Conservation (phyloP, 768 basidiomycete genomes). For the Mrakia gelida region DNA sequence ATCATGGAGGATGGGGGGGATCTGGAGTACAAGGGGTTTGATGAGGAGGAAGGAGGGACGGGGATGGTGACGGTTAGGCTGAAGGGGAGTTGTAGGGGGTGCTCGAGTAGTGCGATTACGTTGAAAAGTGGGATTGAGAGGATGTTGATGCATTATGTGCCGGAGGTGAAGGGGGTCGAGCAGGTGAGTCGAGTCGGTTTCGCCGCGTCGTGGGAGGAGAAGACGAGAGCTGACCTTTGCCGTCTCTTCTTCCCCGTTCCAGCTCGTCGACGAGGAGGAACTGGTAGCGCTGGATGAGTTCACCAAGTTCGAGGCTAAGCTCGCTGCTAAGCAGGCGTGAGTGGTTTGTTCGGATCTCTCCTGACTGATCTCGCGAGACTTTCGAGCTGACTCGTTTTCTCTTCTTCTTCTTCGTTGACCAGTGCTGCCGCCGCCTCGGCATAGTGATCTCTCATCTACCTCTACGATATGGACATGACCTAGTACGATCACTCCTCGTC, state of each 20-base stretch:
- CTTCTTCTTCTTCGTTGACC: no score
- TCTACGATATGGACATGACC: no score
- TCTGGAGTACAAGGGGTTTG: slow-evolving; percentile 90
- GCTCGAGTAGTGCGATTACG: slow-evolving; percentile 88
- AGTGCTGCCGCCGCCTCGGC: no score
- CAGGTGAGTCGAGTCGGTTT: slow-evolving; percentile 38
- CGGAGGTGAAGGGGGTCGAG: slow-evolving; percentile 49
- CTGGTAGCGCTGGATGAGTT: slow-evolving; percentile 81
- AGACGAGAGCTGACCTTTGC: slow-evolving; percentile 20
- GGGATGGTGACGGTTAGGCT: slow-evolving; percentile 81
- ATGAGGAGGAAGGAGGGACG: slow-evolving; percentile 53
- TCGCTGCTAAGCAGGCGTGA: slow-evolving; percentile 47
- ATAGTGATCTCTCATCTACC: no score
- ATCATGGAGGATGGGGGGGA: slow-evolving; percentile 99
- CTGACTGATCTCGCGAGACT: no score
- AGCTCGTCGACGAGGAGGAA: slow-evolving; percentile 91
- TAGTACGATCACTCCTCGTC: no score
- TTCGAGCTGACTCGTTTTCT: no score
- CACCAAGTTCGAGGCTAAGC: slow-evolving; percentile 71
- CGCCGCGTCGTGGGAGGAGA: background rate
- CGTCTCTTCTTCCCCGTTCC: background rate
- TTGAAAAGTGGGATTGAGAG: slow-evolving; percentile 94
- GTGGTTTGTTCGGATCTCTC: background rate
- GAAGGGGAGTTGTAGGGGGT: slow-evolving; percentile 96
- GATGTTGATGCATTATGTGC: slow-evolving; percentile 99